Base-by-base conservation (phyloP, 2,329 filamentous ascomycete genomes). In the Penicillium sp. region DNA sequence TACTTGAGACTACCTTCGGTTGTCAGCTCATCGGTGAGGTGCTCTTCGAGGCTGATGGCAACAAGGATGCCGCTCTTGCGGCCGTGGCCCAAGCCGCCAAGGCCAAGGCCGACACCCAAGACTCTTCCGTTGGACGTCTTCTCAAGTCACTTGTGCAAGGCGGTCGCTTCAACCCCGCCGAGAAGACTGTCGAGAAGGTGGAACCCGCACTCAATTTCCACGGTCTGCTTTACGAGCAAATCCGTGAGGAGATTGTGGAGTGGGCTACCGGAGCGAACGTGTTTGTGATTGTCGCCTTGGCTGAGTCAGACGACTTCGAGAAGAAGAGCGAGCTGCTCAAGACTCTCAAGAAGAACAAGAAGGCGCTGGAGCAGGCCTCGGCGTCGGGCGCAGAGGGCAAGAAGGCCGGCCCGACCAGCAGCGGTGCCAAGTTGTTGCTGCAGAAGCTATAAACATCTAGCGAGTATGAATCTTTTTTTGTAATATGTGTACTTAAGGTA, bases 131-230 rank as follows among this genome's bases (percentile, higher is more conserved):
- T 42, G 92, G 91, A 16, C 88, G 92, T 58, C 89, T 97, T 88
- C 83, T 98, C 68, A 97, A 96, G 79, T 89, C 89, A 0, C 84
- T 99, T 8, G 92, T 97, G 25, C 88, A 92, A 54, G 95, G 95
- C 43, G 95, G 96, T 26, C 88, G 87, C 57, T 99, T 90, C 71
- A 92, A 98, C 75, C 85, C 86, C 59, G 82, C 82, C 44, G 82
- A 85, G 2, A 92, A 92, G 75, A 86, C 82, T 55, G 77, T 95
- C 45, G 83, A 89, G 67, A 85, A 86, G 23, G 83, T 89, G 2
- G 86, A 92, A 49, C 92, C 92, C 16, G 83, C 90, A 8, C 81
- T 98, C 55, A 83, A 88, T 50, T 99, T 99, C 72, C 87, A 91
- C 59, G 84, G 89, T 62, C 79, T 89, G 49, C 81, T 99, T n/a